Conservation (phyloP, 257 asterid species). For the Rauvolfia tetraphylla region DNA sequence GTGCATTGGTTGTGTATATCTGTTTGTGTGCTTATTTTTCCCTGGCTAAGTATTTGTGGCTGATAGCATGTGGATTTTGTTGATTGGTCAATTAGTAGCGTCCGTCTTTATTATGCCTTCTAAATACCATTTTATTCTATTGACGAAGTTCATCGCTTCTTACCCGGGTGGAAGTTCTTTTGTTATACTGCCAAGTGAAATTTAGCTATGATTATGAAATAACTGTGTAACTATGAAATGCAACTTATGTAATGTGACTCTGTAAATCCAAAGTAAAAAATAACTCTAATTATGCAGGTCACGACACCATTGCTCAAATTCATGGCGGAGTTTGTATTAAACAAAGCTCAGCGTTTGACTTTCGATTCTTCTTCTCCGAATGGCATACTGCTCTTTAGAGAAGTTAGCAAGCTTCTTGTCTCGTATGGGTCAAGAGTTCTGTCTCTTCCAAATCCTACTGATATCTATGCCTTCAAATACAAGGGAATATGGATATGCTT, state of each 20-base stretch:
- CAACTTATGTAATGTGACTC: no score
- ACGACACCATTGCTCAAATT: conserved; percentile 92
- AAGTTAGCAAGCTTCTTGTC: conserved; percentile 92
- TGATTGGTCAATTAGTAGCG: neutral
- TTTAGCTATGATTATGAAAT: neutral
- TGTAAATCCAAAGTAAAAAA: neutral
- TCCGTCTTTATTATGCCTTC: neutral
- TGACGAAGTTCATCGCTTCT: neutral
- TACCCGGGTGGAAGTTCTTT: neutral
- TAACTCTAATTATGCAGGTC: conserved; percentile 48
- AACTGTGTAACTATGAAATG: no score
- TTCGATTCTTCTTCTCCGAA: conserved; percentile 96
- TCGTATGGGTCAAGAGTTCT: conserved; percentile 86
- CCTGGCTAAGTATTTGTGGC: neutral
- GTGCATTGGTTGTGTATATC: neutral
- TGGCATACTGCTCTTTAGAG: conserved; percentile 96
- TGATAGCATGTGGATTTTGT: neutral
- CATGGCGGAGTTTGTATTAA: conserved; percentile 89
- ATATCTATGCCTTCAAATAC: conserved; percentile 86
- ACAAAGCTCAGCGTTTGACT: conserved; percentile 92
- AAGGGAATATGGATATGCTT: conserved; percentile 96
- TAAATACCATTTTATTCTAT: neutral
- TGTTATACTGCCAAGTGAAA: neutral
- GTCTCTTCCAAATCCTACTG: conserved; percentile 68
- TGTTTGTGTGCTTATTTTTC: neutral